A percentile compares a stretch with the other conserved stretches of the same genome.
Evolutionary conservation across 495 filamentous ascomycete genomes (phyloP).

Genomic region (Pyrenopolyporus hunteri): DNA sequence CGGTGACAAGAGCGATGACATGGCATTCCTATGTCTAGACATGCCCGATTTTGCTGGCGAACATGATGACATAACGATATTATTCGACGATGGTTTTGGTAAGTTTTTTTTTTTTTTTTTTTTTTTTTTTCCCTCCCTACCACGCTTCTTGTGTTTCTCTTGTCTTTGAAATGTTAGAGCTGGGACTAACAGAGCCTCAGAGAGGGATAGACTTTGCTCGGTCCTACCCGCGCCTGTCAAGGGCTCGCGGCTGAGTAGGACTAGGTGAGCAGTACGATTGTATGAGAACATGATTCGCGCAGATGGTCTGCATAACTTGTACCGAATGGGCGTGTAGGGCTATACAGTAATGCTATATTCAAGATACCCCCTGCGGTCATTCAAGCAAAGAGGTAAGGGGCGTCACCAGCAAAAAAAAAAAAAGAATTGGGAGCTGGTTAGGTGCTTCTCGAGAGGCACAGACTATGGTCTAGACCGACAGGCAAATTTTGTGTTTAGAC

Average conservation of each 20-base stretch:
- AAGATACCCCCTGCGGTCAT: constrained; percentile 37
- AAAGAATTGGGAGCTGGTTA: no score
- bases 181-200: constrained; percentile 41
- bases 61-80: constrained; percentile 85
- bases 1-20: constrained; percentile 50
- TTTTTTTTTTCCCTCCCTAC: no score
- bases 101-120: constrained; percentile 45
- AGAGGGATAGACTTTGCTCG: constrained; percentile 51
- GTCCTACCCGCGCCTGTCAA: constrained; percentile 57
- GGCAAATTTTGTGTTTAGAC: constrained; percentile 10
- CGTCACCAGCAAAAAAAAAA: constrained; percentile 3
- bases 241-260: constrained; percentile 45
- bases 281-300: constrained; percentile 40
- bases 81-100: constrained; percentile 82
- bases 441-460: constrained; percentile 18
- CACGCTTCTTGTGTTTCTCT: no score
- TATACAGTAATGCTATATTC: constrained; percentile 27
- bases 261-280: constrained; percentile 36
- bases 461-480: not conserved
- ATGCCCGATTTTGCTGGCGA: constrained; percentile 86
- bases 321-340: constrained; percentile 18
- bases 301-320: constrained; percentile 34
- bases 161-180: no score
- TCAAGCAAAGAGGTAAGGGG: constrained; percentile 10
- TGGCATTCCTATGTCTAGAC: constrained; percentile 80